Base-by-base conservation (phyloP, 1,284 basidiomycete species). In the Termitomyces sp. region DNA sequence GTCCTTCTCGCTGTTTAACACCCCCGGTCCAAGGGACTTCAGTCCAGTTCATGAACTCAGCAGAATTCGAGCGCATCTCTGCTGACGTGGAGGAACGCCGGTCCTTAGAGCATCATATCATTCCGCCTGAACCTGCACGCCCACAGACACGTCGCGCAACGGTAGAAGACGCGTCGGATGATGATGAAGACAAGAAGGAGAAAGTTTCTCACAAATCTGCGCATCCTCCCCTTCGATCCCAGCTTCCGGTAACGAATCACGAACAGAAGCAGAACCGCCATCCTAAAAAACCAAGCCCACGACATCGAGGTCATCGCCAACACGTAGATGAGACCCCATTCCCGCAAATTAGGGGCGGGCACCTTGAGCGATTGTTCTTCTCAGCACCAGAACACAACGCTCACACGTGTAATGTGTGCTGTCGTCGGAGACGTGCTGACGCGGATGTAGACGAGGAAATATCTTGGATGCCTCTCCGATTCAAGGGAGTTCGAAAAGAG, bases 301-400 rank as follows among this genome's bases (percentile, higher is more conserved):
- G 37, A 68, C 0, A 52, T 57, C 39, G 61, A 34, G 42, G 41
- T 34, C 43, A 18, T 19, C 47, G 28, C 26, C 49, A 38, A 7
- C 41, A 21, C 26, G 16, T 53, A 50, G 54, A 57, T 0, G 77
- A 77, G 37, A 75, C 82, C 0, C 86, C 90, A 0, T 92, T 93
- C 72, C 91, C 91, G 1, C 81, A 83, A 55, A 92, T 93, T 46
- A 81, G 84, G 13, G 87, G 88, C 9, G 80, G 80, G 42, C 80
- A 77, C 37, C 76, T 92, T 40, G 91, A 93, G 63, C 75, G 78
- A 0, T 70, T 92, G 48, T 93, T 93, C 72, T 93, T 92, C 70
- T 83, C 85, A 54, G 84, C 79, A 1, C 84, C 83, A 1, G 82
- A 81, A 35, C 88, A 91, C 59, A 80, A 89, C 56, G 72, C 75